Percentiles rank a stretch among this genome's conserved stretches.
Conservation (phyloP, 2,329 filamentous ascomycete species). For the Zymoseptoria passerinii region DNA sequence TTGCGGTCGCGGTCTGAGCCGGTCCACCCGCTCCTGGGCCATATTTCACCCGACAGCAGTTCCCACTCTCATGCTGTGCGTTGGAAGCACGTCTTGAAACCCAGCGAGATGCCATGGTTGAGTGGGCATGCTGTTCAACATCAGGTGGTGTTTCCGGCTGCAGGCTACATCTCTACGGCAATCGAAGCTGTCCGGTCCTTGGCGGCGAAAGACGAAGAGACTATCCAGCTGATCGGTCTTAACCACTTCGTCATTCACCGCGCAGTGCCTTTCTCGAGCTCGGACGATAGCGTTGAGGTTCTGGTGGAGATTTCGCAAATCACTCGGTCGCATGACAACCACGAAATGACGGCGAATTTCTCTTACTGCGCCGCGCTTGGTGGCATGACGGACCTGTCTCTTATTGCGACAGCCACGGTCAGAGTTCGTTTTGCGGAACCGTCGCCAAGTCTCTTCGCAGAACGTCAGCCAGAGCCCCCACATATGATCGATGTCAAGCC, state of each 20-base stretch:
- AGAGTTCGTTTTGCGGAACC: background rate
- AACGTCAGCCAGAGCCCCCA: background rate
- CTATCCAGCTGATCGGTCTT: background rate
- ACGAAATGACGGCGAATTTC: background rate
- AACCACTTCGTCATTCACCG: background rate
- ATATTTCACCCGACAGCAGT: background rate
- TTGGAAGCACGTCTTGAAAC: conserved; percentile 8
- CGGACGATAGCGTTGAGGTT: background rate
- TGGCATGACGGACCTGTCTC: background rate
- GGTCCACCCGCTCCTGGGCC: conserved; percentile 5
- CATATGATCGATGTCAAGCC: conserved; percentile 3
- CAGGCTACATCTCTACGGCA: conserved; percentile 17
- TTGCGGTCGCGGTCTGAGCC: conserved; percentile 1
- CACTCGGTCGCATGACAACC: background rate
- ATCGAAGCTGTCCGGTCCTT: conserved; percentile 11
- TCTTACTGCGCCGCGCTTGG: background rate
- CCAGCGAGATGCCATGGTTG: conserved; percentile 27
- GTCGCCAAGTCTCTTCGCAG: background rate
- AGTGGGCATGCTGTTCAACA: conserved; percentile 26
- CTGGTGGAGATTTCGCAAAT: background rate
- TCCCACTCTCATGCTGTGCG: background rate
- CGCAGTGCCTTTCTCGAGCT: background rate
- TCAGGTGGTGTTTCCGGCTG: conserved; percentile 27
- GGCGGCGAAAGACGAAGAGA: background rate
- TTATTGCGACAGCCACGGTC: background rate